phyloP scores from a whole-genome alignment of 805 yeast species.

The Cyberlindnera subsufficiens region DNA sequence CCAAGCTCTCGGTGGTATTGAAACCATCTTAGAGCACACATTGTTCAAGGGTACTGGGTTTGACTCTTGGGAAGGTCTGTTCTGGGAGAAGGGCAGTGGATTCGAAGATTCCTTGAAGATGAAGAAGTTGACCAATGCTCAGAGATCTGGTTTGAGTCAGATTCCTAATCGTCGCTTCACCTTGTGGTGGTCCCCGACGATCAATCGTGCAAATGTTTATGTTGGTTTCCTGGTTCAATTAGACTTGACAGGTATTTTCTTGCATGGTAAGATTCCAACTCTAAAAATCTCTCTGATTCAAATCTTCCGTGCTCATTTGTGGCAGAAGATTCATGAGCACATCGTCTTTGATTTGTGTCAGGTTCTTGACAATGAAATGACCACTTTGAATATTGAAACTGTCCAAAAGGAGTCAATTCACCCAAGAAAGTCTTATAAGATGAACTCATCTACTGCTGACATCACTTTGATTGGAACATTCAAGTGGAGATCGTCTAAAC shows the following conservation, averaged over 20 bases:
- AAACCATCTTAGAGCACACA: slow-evolving; percentile 91
- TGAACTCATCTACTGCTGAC: slow-evolving; percentile 96
- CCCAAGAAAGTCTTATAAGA: slow-evolving; percentile 94
- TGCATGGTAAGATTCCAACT: slow-evolving; percentile 98
- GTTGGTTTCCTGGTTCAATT: slow-evolving; percentile 96
- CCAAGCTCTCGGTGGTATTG: slow-evolving; percentile 96
- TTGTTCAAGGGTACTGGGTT: slow-evolving; percentile 95
- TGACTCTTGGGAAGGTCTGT: slow-evolving; percentile 96
- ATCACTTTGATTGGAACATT: slow-evolving; percentile 67
- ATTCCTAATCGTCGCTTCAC: slow-evolving; percentile 97
- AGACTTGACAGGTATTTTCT: slow-evolving; percentile 92
- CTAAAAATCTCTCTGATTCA: slow-evolving; percentile 92
- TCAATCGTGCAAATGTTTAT: slow-evolving; percentile 94
- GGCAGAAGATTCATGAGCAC: slow-evolving; percentile 98
- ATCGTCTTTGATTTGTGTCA: slow-evolving; percentile 91
- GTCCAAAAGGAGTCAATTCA: slow-evolving; percentile 92
- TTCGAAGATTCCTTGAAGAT: slow-evolving; percentile 94
- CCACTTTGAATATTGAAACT: slow-evolving; percentile 71
- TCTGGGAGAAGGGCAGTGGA: slow-evolving; percentile 98
- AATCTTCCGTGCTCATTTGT: slow-evolving; percentile 93
- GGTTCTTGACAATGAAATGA: slow-evolving; percentile 82
- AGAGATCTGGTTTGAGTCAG: slow-evolving; percentile 93
- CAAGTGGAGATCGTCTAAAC: slow-evolving; percentile 79
- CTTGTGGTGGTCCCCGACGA: slow-evolving; percentile 99
- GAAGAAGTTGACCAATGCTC: slow-evolving; percentile 94